Evolutionary conservation across 2,329 filamentous ascomycete species (phyloP).

Genomic region (Colletotrichum falcatum): DNA sequence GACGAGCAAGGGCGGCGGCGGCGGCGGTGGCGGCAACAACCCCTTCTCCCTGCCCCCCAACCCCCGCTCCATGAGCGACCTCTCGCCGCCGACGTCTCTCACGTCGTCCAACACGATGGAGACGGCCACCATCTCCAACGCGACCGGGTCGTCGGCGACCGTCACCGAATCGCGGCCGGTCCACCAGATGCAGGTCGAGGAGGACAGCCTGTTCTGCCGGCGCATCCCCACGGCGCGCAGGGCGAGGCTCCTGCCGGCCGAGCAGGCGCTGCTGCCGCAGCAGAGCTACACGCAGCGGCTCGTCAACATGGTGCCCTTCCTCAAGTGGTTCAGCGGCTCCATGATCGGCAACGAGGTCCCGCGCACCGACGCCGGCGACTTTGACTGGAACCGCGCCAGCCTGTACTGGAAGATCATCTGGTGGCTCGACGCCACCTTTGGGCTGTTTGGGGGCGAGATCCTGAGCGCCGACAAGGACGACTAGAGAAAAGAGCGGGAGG

Average conservation of each 20-base stretch:
- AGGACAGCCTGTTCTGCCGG: conserved; percentile 65
- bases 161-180: conserved; percentile 51
- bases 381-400: conserved; percentile 79
- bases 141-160: conserved; percentile 56
- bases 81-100: conserved; percentile 59
- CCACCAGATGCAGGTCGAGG: conserved; percentile 45
- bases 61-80: conserved; percentile 49
- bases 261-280: conserved; percentile 78
- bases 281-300: conserved; percentile 73
- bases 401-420: conserved; percentile 77
- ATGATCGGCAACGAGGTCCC: conserved; percentile 84
- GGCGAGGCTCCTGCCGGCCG: conserved; percentile 73
- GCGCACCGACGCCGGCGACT: conserved; percentile 77
- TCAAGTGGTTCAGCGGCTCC: conserved; percentile 77
- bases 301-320: conserved; percentile 73
- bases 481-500: conserved; percentile 46
- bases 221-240: conserved; percentile 75
- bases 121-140: conserved; percentile 61
- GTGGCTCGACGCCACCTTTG: conserved; percentile 70
- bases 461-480: conserved; percentile 70
- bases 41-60: conserved; percentile 53
- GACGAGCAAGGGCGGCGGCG: conserved; percentile 44
- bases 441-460: conserved; percentile 70
- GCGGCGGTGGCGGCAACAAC: conserved; percentile 46
- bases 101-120: conserved; percentile 69